Evolutionary conservation across 1,139 yeast species (phyloP), one percentile per base, ranked within the genome.

Genomic region (Zygosaccharomyces pseudobailii): DNA sequence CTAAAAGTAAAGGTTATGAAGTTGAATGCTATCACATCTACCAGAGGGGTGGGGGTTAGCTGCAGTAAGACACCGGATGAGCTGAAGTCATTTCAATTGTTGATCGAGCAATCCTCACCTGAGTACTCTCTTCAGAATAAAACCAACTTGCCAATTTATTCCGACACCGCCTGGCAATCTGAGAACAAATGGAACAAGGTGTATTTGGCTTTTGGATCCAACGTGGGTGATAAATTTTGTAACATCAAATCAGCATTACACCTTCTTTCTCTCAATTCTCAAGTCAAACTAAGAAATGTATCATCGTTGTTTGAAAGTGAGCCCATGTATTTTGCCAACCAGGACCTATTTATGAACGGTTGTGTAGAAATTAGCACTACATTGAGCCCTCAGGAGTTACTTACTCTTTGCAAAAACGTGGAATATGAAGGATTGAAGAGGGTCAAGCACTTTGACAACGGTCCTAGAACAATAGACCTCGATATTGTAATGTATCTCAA

Each of bases 281-380:
- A 85, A 24, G 49, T 61, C 3, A 58, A 65, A 6, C 78, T 92
- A 0, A 53, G 72, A 3, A 71, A 78, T 2, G 79, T 94, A 0
- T 89, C 97, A 0, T 79, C 95, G 1, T 69, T 92, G 50, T 92
- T 87, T 66, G 81, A 85, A 51, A 87, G 96, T 21, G 87, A 84
- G 55, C 97, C 99, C 39, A 92, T 92, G 97, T 94, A 89, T 64
- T 80, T 75, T 54, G 69, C 76, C 40, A 87, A 89, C 51, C 99
- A 92, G 68, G 76, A 81, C 2, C 83, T 82, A 59, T 94, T 92
- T 63, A 72, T 83, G 57, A 94, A 92, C 63, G 97, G 97, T 1
- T 95, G 83, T 1, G 62, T 87, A 20, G 79, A 83, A 56, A 73
- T 87, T n/a, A 67, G 71, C 37, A 76, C 85, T 0, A 65, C 64